Percentiles rank a stretch among this genome's conserved stretches.
Evolutionary conservation across 257 asterid genomes (phyloP).

Genomic region (Nicotiana attenuata): DNA sequence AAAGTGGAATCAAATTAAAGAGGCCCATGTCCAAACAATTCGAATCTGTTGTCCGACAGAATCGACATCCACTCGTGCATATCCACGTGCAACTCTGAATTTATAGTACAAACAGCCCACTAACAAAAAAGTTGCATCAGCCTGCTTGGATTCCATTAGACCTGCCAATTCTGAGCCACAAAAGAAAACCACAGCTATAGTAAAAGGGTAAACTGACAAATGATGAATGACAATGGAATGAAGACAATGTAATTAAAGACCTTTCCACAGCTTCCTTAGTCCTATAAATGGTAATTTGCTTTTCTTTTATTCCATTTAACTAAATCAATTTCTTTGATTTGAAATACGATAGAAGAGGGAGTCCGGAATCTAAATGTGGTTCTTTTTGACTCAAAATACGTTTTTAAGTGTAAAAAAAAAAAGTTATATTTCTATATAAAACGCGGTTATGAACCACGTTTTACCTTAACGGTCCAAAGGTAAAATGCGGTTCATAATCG

Average conservation of each 20-base stretch:
- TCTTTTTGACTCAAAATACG: too few species aligned
- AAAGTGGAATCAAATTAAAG: neutral
- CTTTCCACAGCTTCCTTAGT: neutral
- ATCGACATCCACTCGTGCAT: neutral
- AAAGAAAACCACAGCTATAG: neutral
- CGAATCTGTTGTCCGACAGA: neutral
- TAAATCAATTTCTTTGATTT: too few species aligned
- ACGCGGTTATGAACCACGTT: too few species aligned
- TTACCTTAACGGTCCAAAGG: too few species aligned
- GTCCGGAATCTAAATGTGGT: too few species aligned
- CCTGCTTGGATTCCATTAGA: neutral
- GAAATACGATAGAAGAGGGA: too few species aligned
- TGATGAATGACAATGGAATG: neutral
- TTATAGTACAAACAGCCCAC: neutral
- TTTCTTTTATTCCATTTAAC: too few species aligned
- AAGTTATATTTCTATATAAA: too few species aligned
- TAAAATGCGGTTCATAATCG: too few species aligned
- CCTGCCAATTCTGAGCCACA: neutral
- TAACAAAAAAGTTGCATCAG: neutral
- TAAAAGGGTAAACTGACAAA: neutral
- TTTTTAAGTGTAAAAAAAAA: too few species aligned
- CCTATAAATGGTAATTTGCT: neutral
- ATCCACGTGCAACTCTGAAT: conserved; percentile 5
- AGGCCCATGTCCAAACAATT: neutral
- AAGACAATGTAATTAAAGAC: neutral